phyloP scores from a whole-genome alignment of 148 eudicot genomes.

The Gaultheria prostrata region DNA sequence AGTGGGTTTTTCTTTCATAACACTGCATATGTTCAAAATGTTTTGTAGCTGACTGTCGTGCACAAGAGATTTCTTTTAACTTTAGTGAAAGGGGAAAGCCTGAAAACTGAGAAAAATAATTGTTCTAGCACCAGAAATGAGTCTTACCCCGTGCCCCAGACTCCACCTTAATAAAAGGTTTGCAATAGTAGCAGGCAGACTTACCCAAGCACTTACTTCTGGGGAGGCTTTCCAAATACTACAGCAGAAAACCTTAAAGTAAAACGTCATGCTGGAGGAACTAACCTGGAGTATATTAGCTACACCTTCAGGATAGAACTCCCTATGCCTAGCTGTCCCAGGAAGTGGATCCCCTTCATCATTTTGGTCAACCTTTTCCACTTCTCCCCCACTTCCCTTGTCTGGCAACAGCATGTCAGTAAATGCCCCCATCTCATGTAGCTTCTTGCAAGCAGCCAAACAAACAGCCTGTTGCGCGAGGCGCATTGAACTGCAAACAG shows the following conservation, averaged over 20 bases:
- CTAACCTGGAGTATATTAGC: constrained; percentile 81
- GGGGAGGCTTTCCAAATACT: constrained; percentile 7
- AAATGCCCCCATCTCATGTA: constrained; percentile 98
- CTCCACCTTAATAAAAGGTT: background rate
- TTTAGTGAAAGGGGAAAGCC: background rate
- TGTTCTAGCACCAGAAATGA: background rate
- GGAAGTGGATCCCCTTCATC: constrained; percentile 89
- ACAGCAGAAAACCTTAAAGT: constrained; percentile 10
- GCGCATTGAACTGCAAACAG: constrained; percentile 84
- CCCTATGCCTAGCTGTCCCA: constrained; percentile 96
- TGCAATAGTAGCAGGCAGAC: background rate
- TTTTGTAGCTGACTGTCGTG: background rate
- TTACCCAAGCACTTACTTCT: background rate
- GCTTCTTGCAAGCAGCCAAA: constrained; percentile 98
- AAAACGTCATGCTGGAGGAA: constrained; percentile 17
- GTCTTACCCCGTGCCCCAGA: background rate
- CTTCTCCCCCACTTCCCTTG: constrained; percentile 80
- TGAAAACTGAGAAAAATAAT: background rate
- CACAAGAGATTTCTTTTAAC: background rate
- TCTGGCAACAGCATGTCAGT: constrained; percentile 99
- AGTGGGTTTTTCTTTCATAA: background rate
- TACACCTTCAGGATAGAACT: constrained; percentile 94
- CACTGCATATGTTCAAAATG: constrained; percentile 2
- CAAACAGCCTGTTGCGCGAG: constrained; percentile 98
- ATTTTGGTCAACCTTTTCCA: constrained; percentile 62